These are phyloP conservation scores for Pyrenochaeta sp. DNA, from an alignment of 2,329 filamentous ascomycete genomes.

Conservation along the genomic window DNA sequence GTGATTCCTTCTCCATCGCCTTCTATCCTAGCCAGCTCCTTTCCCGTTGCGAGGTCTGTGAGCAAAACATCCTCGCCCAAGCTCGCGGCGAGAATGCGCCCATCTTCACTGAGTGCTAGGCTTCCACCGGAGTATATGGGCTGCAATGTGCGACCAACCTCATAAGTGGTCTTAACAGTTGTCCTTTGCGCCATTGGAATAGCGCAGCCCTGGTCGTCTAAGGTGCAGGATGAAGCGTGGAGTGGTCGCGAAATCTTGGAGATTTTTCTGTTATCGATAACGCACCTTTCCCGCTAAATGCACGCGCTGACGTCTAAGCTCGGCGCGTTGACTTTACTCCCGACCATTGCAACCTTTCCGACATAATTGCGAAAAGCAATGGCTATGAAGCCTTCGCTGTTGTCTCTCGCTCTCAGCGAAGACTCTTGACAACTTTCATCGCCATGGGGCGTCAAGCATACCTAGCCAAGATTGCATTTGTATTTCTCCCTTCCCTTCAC, in stretches of 20 bases:
- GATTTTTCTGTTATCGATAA: constrained; percentile 49
- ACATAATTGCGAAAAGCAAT: neutral
- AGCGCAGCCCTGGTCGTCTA: no score
- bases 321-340: constrained; percentile 12
- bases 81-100: constrained; percentile 83
- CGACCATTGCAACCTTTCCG: neutral
- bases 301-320: constrained; percentile 21
- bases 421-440: neutral
- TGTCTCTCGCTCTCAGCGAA: neutral
- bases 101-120: constrained; percentile 81
- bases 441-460: constrained; percentile 48
- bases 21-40: constrained; percentile 84
- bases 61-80: constrained; percentile 92
- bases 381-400: neutral
- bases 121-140: constrained; percentile 94
- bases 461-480: constrained; percentile 47
- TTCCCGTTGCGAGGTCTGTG: constrained; percentile 82
- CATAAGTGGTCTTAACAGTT: constrained; percentile 84
- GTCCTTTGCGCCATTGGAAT: constrained; percentile 61
- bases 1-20: constrained; percentile 79
- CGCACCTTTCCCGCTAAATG: neutral
- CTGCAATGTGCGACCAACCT: constrained; percentile 80
- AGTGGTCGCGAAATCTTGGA: constrained; percentile 31
- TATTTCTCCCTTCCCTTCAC: constrained; percentile 19
- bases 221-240: no score